Evolutionary conservation across 257 asterid species (phyloP), one percentile per base, ranked within the genome.

Genomic region (Penstemon barbatus): DNA sequence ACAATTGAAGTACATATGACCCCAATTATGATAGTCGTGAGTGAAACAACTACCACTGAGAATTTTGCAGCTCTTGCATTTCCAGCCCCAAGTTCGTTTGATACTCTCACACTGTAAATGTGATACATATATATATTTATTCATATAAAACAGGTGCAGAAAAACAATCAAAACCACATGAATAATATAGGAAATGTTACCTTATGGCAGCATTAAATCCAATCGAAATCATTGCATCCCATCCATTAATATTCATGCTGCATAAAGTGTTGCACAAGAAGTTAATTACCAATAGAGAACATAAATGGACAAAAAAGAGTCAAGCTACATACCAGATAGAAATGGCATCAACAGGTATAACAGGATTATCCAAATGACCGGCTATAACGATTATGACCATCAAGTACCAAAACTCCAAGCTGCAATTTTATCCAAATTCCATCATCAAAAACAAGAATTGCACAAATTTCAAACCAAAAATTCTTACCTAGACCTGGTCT

Each of bases 341-440:
- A 67, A 91, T 79, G 71, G 94, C 97, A 65, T 89, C 96, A 57
- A 88, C 91, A 0, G 95, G 89, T 55, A 86, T 60, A 19, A 85
- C 81, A 57, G 97, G 92, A 72, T 91, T 85, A 8, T 83, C 80
- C 86, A 91, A 70, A 69, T 84, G 85, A 63, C 97, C 97, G 1
- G 85, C 90, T 57, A 91, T 81, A 10, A 89, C 90, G 41, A 91
- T 64, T 54, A 86, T 46, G 38, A 82, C 51, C 96, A 89, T 89
- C 80, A 87, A 75, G 76, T 88, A 91, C 97, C 97, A 91, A 62
- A 88, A 86, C 82, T 91, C 97, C 93, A 91, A 81, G 84, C 97
- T 91, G 86, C 91, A 75, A 45, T 18, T 42, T 25, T 42, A 48
- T 12, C 49, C 53, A 60, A 61, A 39, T 57, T 36, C 70, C 11